Conservation (phyloP, 352 stramenopile genomes). For the Pythium pyrilobum region DNA sequence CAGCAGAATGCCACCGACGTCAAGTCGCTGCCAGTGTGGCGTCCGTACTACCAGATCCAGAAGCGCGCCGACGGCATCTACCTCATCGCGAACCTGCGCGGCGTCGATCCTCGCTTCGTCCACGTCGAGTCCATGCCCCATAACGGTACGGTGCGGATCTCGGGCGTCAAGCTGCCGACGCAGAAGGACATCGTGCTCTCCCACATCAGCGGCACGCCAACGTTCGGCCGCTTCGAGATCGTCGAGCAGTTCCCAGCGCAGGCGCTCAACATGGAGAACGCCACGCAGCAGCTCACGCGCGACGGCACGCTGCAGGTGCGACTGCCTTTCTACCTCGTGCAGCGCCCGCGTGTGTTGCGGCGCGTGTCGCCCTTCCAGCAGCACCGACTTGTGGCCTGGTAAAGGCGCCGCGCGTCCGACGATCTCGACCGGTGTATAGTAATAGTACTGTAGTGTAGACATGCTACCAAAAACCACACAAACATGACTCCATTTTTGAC, state of each 20-base stretch:
- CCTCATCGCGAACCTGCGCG: conserved; percentile 27
- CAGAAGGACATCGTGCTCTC: conserved; percentile 56
- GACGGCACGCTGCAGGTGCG: conserved; percentile 52
- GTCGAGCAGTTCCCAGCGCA: conserved; percentile 39
- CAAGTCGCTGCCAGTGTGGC: conserved; percentile 39
- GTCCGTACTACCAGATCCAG: conserved; percentile 58
- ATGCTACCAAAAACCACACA: no score
- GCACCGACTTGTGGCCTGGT: conserved; percentile 15
- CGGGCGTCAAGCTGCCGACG: conserved; percentile 44
- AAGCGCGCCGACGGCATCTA: conserved; percentile 40
- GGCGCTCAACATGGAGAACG: conserved; percentile 42
- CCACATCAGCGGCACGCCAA: conserved; percentile 41
- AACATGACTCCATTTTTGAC: no score
- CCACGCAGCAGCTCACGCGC: conserved; percentile 39
- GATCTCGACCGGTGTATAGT: no score
- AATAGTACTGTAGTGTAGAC: no score
- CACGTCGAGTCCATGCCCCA: conserved; percentile 39
- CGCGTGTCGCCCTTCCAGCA: conserved; percentile 30
- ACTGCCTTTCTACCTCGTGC: conserved; percentile 44
- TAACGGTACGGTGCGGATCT: conserved; percentile 35
- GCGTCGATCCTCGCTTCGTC: conserved; percentile 26
- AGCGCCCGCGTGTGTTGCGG: conserved; percentile 22
- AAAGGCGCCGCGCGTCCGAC: neutral
- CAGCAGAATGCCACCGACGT: conserved; percentile 19
- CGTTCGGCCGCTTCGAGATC: conserved; percentile 68